Percentiles rank a stretch among this genome's conserved stretches.
These are phyloP conservation scores for Toxicodendron radicans DNA, from an alignment of 345 rosid species.

Conservation along the genomic window DNA sequence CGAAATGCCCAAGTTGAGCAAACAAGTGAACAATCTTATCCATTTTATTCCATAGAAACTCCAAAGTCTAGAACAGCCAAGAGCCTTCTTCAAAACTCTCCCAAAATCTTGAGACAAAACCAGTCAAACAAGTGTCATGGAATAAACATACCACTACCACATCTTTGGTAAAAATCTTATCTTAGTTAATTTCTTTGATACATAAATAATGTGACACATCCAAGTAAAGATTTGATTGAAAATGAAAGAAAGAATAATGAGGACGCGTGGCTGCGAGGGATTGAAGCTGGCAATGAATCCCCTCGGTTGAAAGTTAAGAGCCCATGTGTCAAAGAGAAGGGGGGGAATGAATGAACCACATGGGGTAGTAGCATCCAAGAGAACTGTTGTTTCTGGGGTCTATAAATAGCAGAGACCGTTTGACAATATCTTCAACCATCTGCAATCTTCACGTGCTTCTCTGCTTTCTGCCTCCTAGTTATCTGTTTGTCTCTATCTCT, in stretches of 20 bases:
- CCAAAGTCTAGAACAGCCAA: background rate
- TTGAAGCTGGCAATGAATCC: slow-evolving; percentile 26
- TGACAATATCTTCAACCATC: slow-evolving; percentile 16
- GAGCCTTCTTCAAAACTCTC: slow-evolving; percentile 19
- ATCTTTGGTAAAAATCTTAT: too few species aligned
- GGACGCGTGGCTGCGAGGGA: slow-evolving; percentile 30
- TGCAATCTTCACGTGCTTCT: slow-evolving; percentile 44
- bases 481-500: slow-evolving; percentile 18
- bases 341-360: slow-evolving; percentile 21
- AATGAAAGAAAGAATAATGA: background rate
- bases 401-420: slow-evolving; percentile 37
- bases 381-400: slow-evolving; percentile 20
- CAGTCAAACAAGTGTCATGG: slow-evolving; percentile 15
- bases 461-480: background rate
- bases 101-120: background rate
- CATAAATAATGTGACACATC: too few species aligned
- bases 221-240: too few species aligned
- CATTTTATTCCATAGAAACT: background rate
- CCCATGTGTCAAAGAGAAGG: slow-evolving; percentile 22
- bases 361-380: slow-evolving; percentile 16
- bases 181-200: too few species aligned
- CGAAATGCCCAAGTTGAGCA: slow-evolving; percentile 22
- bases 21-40: slow-evolving; percentile 34
- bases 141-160: background rate
- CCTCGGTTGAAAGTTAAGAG: slow-evolving; percentile 14